phyloP scores from a whole-genome alignment of 2,329 filamentous ascomycete species.

The Arachnopeziza araneosa region DNA sequence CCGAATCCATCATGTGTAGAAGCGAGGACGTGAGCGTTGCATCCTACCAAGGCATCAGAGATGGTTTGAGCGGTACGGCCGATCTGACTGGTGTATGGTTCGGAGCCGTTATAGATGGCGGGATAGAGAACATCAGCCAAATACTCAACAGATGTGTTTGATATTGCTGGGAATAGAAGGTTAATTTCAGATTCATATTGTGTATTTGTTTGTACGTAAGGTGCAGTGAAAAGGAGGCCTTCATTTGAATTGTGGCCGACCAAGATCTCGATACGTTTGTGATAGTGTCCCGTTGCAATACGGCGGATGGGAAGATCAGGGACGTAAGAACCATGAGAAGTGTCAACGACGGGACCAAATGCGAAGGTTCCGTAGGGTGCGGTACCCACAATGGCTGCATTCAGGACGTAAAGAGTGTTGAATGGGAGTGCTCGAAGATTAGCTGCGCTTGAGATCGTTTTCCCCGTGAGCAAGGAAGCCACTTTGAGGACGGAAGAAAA shows the following conservation, averaged over 20 bases:
- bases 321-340: neutral
- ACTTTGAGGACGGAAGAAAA: neutral
- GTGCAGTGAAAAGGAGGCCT: neutral
- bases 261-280: neutral
- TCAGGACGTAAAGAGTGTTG: neutral
- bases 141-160: neutral
- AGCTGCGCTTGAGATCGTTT: neutral
- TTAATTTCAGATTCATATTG: neutral
- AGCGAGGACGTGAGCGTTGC: constrained; percentile 47
- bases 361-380: neutral
- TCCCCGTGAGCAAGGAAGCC: constrained; percentile 18
- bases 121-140: constrained; percentile 38
- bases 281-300: neutral
- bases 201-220: neutral
- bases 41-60: constrained; percentile 33
- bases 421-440: neutral
- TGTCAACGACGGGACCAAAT: neutral
- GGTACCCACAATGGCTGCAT: neutral
- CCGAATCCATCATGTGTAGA: constrained; percentile 41
- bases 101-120: constrained; percentile 37
- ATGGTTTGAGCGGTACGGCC: constrained; percentile 33
- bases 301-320: neutral
- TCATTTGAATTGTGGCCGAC: neutral
- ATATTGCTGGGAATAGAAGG: neutral
- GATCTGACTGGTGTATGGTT: constrained; percentile 39